These are phyloP conservation scores for Trichoderma endophyticum DNA, from an alignment of 2,329 filamentous ascomycete genomes.

Conservation along the genomic window DNA sequence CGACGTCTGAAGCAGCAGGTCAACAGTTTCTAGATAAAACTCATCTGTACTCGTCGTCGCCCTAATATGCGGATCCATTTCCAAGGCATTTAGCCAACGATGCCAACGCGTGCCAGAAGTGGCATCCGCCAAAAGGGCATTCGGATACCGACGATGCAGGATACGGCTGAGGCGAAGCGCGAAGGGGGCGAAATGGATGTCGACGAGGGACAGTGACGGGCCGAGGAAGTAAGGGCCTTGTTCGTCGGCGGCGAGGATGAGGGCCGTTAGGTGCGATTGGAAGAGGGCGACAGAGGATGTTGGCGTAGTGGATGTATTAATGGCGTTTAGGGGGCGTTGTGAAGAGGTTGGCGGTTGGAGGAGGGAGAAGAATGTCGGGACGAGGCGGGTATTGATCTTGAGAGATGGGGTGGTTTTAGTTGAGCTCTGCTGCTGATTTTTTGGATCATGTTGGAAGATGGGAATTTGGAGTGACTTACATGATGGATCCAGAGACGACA, in stretches of 20 bases:
- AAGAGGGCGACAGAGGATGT: constrained; percentile 51
- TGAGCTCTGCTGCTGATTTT: not conserved
- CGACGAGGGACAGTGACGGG: constrained; percentile 57
- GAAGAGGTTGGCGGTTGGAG: constrained; percentile 52
- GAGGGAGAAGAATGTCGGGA: constrained; percentile 72
- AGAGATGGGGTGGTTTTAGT: not conserved
- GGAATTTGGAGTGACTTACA: constrained; percentile 42
- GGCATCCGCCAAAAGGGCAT: constrained; percentile 56
- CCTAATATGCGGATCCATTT: constrained; percentile 58
- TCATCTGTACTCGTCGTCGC: constrained; percentile 64
- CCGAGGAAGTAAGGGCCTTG: constrained; percentile 67
- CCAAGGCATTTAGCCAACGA: constrained; percentile 68
- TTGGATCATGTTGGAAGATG: not conserved
- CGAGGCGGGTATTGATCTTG: constrained; percentile 71
- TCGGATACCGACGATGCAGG: constrained; percentile 55
- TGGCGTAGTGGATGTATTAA: constrained; percentile 49
- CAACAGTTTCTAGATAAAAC: constrained; percentile 54
- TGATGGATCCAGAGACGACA: constrained; percentile 80
- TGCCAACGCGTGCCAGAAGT: constrained; percentile 63
- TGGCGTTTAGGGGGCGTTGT: constrained; percentile 48
- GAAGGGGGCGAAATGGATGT: constrained; percentile 74
- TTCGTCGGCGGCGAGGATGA: constrained; percentile 46
- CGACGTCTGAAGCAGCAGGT: constrained; percentile 40
- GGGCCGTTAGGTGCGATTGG: constrained; percentile 57
- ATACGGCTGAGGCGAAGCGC: constrained; percentile 66